Evolutionary conservation across 331 rosid genomes (phyloP), one percentile per base, ranked within the genome.

Genomic region (Quercus phellos): DNA sequence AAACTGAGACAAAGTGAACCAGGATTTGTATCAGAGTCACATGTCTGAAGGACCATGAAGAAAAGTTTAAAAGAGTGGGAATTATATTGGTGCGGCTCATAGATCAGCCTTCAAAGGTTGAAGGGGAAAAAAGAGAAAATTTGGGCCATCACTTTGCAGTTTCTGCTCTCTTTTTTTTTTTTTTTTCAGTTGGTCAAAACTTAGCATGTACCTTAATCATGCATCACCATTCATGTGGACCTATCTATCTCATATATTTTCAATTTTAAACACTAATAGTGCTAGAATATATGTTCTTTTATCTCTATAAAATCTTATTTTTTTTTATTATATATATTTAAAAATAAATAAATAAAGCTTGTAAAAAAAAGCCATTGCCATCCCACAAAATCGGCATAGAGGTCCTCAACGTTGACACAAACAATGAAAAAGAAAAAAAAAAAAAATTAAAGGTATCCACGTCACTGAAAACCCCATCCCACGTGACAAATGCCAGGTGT

Each of bases 381-480:
- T 38, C 46, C 12, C 63, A 19, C 63, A 56, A 56, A 19, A n/a
- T 56, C 63, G 10, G n/a, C 63, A 8, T 8, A 0, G 27, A 19
- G 29, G 29, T 56, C 63, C 29, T 24, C 59, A 21, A 38, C 46
- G 12, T 38, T 2, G 12, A 38, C 46, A 38, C 46, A 38, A 38
- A 38, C 46, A 12, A 58, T 3, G 12, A 13, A 56, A n/a, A 51
- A 32, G 3, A 3, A 38, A 54, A 46, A 14, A 1, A 50, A 26
- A 69, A 38, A 10, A 16, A 22, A 22, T 2, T 8, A 68, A 82
- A 6, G 10, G 4, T 29, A 71, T 79, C 78, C 87, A 78, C 85
- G 77, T 86, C 85, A 88, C 51, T 17, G 54, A 63, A 64, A 75
- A 72, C 60, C 42, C 16, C 59, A 58, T 66, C 72, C 86, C 89